Conservation (phyloP, 1,139 yeast species). For the Lodderomyces pseudojiufengensis region DNA sequence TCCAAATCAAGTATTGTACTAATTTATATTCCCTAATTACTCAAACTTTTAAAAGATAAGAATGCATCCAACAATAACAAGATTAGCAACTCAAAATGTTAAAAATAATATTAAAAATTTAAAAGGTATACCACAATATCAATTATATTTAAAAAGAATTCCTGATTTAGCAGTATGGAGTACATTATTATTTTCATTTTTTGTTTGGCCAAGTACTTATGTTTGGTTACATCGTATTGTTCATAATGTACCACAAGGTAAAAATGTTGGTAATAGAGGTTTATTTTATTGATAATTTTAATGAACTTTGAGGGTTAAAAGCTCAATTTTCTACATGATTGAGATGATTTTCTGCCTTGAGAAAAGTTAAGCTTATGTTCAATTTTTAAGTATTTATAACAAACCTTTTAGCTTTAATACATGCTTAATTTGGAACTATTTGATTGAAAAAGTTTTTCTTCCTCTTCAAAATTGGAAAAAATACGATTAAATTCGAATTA, state of each 20-base stretch:
- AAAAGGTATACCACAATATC: constrained; percentile 19
- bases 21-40: background rate
- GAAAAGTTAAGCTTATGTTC: too few relatives aligned
- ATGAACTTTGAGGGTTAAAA: too few relatives aligned
- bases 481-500: too few relatives aligned
- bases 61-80: constrained; percentile 12
- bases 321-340: too few relatives aligned
- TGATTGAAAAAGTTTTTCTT: background rate
- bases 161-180: constrained; percentile 35
- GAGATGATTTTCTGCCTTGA: too few relatives aligned
- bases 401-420: too few relatives aligned
- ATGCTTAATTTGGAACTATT: background rate
- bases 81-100: constrained; percentile 8
- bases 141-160: constrained; percentile 28
- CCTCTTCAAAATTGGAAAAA: background rate
- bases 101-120: constrained; percentile 3
- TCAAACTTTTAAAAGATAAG: background rate
- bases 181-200: constrained; percentile 26
- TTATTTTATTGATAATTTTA: constrained; percentile 9
- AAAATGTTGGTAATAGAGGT: constrained; percentile 12
- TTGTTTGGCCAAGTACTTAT: constrained; percentile 38
- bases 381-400: too few relatives aligned
- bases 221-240: constrained; percentile 22
- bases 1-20: background rate
- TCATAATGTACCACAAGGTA: constrained; percentile 23